Percentiles rank a stretch among this genome's conserved stretches.
Conservation (phyloP, 148 eudicot genomes). For the Rhododendron williamsianum region DNA sequence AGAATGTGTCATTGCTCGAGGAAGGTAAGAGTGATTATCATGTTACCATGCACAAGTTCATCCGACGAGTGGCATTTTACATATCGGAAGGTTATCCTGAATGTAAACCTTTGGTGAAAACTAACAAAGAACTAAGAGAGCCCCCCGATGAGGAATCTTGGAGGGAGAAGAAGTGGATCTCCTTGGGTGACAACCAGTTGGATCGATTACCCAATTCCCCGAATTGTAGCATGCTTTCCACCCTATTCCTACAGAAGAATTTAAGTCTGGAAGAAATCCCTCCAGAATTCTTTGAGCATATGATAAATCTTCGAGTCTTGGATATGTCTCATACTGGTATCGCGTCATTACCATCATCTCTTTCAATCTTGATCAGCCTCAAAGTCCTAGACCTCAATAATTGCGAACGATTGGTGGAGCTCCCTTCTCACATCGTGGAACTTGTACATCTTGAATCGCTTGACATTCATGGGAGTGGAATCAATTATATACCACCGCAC, state of each 20-base stretch:
- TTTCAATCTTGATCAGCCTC: neutral
- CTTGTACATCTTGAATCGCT: slow-evolving; percentile 10
- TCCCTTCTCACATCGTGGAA: slow-evolving; percentile 1
- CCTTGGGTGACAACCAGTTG: neutral
- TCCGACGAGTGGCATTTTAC: slow-evolving; percentile 5
- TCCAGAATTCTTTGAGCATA: slow-evolving; percentile 7
- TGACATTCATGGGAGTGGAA: slow-evolving; percentile 18
- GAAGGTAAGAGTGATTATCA: neutral
- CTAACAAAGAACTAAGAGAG: neutral
- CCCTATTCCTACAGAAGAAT: slow-evolving; percentile 16
- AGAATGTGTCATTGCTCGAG: neutral
- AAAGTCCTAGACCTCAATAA: slow-evolving; percentile 15
- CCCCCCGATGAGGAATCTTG: neutral
- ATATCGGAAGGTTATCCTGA: neutral
- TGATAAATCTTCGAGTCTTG: slow-evolving; percentile 11
- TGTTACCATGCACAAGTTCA: slow-evolving; percentile 14
- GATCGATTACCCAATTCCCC: slow-evolving; percentile 8
- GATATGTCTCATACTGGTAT: slow-evolving; percentile 17
- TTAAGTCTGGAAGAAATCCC: neutral
- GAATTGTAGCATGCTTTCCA: slow-evolving; percentile 13
- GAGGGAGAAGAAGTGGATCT: slow-evolving; percentile 11
- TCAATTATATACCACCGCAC: neutral
- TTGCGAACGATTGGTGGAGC: slow-evolving; percentile 7
- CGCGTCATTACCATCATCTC: slow-evolving; percentile 5
- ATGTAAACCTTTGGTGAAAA: neutral